phyloP scores from a whole-genome alignment of 495 filamentous ascomycete species.

The Aspergillus carlsbadensis region DNA sequence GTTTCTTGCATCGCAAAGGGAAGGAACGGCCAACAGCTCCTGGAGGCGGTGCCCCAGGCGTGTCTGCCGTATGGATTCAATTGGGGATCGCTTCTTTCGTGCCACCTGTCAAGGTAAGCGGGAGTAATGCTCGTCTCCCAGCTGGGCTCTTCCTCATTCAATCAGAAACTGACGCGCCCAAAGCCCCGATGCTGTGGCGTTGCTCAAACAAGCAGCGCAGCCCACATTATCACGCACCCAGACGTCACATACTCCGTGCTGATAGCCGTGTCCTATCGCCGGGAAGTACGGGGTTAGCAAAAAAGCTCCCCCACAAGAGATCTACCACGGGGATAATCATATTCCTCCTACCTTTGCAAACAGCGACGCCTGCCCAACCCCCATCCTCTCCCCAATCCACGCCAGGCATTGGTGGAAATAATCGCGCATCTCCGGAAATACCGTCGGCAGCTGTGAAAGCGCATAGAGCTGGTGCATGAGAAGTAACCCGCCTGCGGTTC shows the following conservation, averaged over 20 bases:
- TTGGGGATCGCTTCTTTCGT: no score
- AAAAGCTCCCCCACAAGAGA: no score
- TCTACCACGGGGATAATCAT: neutral
- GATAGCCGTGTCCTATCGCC: conserved; percentile 1
- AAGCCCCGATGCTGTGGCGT: no score
- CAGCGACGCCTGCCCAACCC: conserved; percentile 31
- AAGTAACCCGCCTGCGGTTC: conserved; percentile 27
- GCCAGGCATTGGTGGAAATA: conserved; percentile 25
- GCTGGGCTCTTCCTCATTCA: no score
- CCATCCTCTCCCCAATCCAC: conserved; percentile 34
- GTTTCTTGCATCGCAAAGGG: no score
- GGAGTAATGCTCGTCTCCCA: no score
- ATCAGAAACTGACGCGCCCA: no score
- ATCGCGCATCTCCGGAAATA: conserved; percentile 21
- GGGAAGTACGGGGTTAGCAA: neutral
- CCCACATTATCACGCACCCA: conserved; percentile 24
- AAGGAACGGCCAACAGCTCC: no score
- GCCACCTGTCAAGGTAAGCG: no score
- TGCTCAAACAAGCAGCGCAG: conserved; percentile 26
- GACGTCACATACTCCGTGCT: conserved; percentile 15
- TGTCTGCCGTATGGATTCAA: no score
- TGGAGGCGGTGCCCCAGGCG: no score
- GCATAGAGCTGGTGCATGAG: conserved; percentile 34
- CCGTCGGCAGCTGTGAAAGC: conserved; percentile 21
- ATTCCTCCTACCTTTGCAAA: conserved; percentile 16